Percentiles rank a stretch among this genome's conserved stretches.
These are phyloP conservation scores for Coffea humblotiana DNA, from an alignment of 305 asterid genomes.

Conservation along the genomic window DNA sequence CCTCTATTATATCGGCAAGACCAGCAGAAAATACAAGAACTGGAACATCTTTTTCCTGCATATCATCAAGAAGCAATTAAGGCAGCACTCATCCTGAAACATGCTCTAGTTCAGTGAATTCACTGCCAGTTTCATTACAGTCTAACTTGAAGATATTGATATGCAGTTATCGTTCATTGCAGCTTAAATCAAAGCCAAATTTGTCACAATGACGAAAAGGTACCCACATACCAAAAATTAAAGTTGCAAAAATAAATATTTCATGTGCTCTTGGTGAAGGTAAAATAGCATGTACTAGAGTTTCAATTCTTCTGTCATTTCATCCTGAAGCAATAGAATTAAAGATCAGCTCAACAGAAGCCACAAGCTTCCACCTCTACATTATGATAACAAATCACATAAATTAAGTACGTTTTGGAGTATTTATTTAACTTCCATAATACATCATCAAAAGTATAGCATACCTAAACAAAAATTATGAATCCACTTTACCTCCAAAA, in stretches of 20 bases:
- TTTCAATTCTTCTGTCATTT: neutral
- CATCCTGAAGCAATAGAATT: neutral
- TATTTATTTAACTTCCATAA: neutral
- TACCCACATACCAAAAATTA: neutral
- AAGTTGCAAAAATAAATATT: neutral
- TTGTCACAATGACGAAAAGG: neutral
- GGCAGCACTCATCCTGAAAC: neutral
- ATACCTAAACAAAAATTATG: neutral
- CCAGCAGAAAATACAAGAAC: slow-evolving; percentile 95
- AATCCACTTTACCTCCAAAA: slow-evolving; percentile 66
- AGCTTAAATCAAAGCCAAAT: neutral
- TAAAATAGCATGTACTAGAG: neutral
- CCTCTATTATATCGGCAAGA: slow-evolving; percentile 93
- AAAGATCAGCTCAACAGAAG: neutral
- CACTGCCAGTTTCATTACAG: neutral
- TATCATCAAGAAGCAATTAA: neutral
- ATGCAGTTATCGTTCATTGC: neutral
- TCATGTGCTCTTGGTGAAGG: neutral
- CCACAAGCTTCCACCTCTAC: neutral
- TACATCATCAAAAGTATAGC: slow-evolving; percentile 6
- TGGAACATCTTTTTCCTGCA: slow-evolving; percentile 75
- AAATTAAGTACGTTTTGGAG: neutral
- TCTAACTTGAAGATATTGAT: neutral
- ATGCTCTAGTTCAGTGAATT: neutral
- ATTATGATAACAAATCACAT: neutral